Percentiles rank a stretch among this genome's conserved stretches.
phyloP scores from a whole-genome alignment of 2,329 filamentous ascomycete species.

The Furcasterigmium sp. region DNA sequence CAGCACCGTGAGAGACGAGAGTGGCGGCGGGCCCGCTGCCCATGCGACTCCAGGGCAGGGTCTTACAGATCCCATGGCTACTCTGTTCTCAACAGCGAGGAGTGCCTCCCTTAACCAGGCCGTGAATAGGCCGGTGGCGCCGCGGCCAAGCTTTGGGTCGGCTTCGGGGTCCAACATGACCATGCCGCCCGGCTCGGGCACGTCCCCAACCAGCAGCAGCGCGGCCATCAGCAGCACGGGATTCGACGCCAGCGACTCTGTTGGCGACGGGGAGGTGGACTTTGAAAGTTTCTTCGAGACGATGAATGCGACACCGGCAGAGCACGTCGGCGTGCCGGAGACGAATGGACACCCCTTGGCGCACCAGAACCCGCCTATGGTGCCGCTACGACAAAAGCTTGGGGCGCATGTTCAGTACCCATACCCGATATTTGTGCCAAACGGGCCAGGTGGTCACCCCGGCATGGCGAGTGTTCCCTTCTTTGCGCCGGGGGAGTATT shows the following conservation, averaged over 20 bases:
- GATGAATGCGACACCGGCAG: neutral
- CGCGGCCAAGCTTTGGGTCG: too few species aligned
- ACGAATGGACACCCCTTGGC: too few species aligned
- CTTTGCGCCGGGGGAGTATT: neutral
- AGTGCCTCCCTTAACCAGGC: constrained; percentile 1
- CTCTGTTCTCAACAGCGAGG: constrained; percentile 17
- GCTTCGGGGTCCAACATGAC: neutral
- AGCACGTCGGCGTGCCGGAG: too few species aligned
- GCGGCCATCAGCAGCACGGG: constrained; percentile 8
- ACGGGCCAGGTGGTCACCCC: too few species aligned
- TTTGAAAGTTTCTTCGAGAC: constrained; percentile 28
- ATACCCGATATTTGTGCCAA: too few species aligned
- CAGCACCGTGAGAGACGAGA: constrained; percentile 8
- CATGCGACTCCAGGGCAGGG: neutral
- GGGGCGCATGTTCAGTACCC: too few species aligned
- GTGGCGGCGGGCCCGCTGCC: neutral
- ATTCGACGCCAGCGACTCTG: constrained; percentile 8
- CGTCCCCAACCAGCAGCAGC: constrained; percentile 10
- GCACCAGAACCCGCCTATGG: too few species aligned
- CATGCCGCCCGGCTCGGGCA: constrained; percentile 4
- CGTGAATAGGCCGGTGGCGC: too few species aligned
- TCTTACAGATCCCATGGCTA: constrained; percentile 18
- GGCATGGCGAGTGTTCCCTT: neutral
- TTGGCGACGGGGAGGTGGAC: constrained; percentile 27
- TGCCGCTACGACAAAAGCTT: too few species aligned